Percentiles rank a stretch among this genome's conserved stretches.
Evolutionary conservation across 805 yeast species (phyloP).

Genomic region (Ascoidea rubescens): DNA sequence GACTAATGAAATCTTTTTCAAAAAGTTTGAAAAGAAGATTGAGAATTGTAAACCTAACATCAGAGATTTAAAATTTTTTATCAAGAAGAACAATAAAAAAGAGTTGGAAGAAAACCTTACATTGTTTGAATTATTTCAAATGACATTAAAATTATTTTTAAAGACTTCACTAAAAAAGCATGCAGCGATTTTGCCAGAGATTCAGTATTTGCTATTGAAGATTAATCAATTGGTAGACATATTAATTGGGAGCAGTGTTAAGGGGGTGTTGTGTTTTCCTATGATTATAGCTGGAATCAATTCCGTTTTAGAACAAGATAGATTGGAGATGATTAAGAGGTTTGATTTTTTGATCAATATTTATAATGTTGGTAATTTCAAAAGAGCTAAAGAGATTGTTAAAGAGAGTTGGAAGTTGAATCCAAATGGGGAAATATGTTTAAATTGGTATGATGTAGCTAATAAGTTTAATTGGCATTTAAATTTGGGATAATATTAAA

Average conservation of each 20-base stretch:
- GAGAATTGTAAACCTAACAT: not conserved
- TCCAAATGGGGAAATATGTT: not conserved
- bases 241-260: constrained; percentile 3
- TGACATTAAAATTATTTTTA: constrained; percentile 1
- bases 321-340: not conserved
- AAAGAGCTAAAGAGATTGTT: constrained; percentile 1
- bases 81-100: too few species aligned
- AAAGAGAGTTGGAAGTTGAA: constrained; percentile 3
- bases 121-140: constrained; percentile 4
- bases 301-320: not conserved
- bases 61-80: not conserved
- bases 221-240: not conserved
- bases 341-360: not conserved
- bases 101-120: constrained; percentile 1
- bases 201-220: constrained; percentile 2
- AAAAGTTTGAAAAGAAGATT: not conserved
- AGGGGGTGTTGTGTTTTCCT: constrained; percentile 6
- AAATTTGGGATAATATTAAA: not conserved
- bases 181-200: not conserved
- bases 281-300: constrained; percentile 5
- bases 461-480: constrained; percentile 3
- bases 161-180: not conserved
- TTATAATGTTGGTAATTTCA: constrained; percentile 4
- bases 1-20: not conserved
- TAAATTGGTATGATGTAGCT: constrained; percentile 1